Evolutionary conservation across 2,329 filamentous ascomycete species (phyloP), one percentile per base, ranked within the genome.

Genomic region (Dactylellina haptotyla): DNA sequence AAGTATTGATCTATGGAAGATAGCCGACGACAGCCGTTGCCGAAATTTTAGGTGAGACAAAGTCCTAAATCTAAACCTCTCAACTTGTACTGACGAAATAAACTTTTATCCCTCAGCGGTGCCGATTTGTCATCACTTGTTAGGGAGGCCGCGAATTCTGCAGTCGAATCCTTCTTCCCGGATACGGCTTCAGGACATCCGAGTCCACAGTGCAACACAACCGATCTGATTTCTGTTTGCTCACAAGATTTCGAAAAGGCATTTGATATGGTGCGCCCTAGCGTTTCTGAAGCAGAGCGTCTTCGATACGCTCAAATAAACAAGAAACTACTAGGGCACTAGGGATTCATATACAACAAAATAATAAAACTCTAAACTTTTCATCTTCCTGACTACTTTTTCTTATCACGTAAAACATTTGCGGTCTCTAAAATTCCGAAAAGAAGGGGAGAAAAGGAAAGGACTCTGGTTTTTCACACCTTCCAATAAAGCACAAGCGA

Each of bases 21-120:
- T 97, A 3, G 94, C 91, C 0, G 83, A 86, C 30, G 88, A 90
- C 66, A 70, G 79, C 6, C 83, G 88, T 9, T 97, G 93, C 80
- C 84, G 86, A 8, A 88, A 91, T 23, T 98, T 94, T 80, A 94
- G 90, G 70, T 75, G 57, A 75, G 63, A 58, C 34, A 58, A 50
- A 32, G 14, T 6, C 6, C 18, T 46, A 12, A 12, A 18, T 37
- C 23, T 25, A 53, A 8, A 1, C n/a, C 3, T 28, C 12, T 16
- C 43, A 63, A 23, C 16, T 20, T 26, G 51, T 26, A 25, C 57
- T 46, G 41, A 39, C 30, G 10, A 51, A 63, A 26, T 34, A 56
- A 61, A 72, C 69, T 62, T 57, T 73, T 30, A 14, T n/a, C 51
- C 23, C 26, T 58, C 54, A 65, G 67, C 59, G 88, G 88, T 76